Conservation (phyloP, 768 basidiomycete genomes). For the Rhizopogon salebrosus region DNA sequence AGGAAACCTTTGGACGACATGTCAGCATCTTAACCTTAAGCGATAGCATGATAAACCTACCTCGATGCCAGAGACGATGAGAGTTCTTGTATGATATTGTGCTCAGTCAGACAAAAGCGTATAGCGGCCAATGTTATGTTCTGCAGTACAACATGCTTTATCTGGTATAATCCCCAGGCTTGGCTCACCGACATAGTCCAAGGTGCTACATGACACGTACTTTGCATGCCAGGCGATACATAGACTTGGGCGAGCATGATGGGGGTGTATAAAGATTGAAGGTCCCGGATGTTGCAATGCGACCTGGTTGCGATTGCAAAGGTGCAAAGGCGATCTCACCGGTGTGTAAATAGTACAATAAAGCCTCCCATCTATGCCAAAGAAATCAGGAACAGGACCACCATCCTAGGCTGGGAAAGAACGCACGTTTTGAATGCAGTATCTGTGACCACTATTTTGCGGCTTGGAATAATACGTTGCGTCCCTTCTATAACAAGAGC, state of each 20-base stretch:
- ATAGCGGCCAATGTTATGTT: conserved; percentile 15
- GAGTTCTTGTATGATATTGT: conserved; percentile 21
- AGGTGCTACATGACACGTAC: conserved; percentile 8
- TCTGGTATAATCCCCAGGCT: conserved; percentile 10
- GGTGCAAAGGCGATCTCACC: conserved; percentile 23
- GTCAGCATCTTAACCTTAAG: background rate
- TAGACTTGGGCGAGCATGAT: conserved; percentile 31
- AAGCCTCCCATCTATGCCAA: conserved; percentile 27
- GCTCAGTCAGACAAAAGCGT: conserved; percentile 8
- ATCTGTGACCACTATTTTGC: conserved; percentile 5
- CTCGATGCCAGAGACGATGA: conserved; percentile 21
- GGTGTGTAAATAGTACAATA: conserved; percentile 31
- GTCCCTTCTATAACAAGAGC: background rate
- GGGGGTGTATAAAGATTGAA: background rate
- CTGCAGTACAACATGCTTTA: conserved; percentile 14
- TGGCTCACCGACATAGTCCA: background rate
- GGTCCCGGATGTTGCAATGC: background rate
- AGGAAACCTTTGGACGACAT: background rate
- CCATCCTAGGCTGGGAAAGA: too few relatives aligned
- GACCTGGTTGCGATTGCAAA: conserved; percentile 13
- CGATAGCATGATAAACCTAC: conserved; percentile 6
- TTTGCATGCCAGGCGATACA: conserved; percentile 33
- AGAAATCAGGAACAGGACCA: background rate
- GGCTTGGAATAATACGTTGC: background rate
- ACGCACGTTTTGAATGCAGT: conserved; percentile 8